Percentiles rank a stretch among this genome's conserved stretches.
Conservation (phyloP, 2,329 filamentous ascomycete genomes). For the Cercospora brassicicola region DNA sequence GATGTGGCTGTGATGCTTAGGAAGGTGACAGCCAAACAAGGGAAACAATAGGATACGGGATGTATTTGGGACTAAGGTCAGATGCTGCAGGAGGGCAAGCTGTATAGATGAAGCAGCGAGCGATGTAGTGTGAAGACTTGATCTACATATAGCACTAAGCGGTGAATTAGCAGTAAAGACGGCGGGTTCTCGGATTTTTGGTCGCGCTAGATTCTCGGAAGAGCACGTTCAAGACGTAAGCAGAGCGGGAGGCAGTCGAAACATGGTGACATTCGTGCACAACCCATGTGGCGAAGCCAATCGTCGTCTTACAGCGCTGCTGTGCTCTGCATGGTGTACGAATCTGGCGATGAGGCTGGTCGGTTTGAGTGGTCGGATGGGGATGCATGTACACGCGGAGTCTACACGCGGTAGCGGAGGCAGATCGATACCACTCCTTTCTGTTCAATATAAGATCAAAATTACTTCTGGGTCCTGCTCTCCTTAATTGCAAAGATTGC, state of each 20-base stretch:
- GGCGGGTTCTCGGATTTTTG: background rate
- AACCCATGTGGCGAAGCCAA: background rate
- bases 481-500: background rate
- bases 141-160: background rate
- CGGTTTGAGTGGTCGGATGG: background rate
- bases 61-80: background rate
- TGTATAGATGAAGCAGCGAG: background rate
- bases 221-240: background rate
- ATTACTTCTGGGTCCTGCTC: background rate
- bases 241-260: background rate
- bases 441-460: background rate
- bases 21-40: background rate
- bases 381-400: background rate
- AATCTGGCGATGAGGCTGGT: background rate
- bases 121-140: background rate
- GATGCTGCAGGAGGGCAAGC: background rate
- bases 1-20: background rate
- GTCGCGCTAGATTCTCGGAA: background rate
- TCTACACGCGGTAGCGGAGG: background rate
- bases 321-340: background rate
- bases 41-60: background rate
- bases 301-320: background rate
- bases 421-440: background rate
- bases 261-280: background rate
- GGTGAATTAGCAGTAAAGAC: background rate